These are phyloP conservation scores for Apophysomyces variabilis DNA, from an alignment of 371 early-diverging fungal genomes.

Conservation along the genomic window DNA sequence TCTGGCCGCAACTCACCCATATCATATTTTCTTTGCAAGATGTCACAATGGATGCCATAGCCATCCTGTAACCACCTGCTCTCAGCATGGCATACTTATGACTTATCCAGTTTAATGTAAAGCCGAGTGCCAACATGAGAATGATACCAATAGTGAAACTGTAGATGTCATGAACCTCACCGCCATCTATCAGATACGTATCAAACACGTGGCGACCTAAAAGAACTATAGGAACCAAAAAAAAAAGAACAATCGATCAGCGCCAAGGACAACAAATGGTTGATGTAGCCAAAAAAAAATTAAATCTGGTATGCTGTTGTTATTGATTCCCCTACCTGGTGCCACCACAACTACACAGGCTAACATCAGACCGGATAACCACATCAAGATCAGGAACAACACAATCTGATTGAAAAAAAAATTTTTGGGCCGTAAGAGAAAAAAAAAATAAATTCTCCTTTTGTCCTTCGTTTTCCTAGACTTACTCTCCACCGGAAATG, in stretches of 20 bases:
- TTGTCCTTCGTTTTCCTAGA: too few species aligned
- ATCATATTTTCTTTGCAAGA: constrained; percentile 12
- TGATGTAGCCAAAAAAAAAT: background rate
- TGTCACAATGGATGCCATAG: background rate
- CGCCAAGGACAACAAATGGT: background rate
- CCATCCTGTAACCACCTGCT: constrained; percentile 6
- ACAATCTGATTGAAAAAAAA: constrained; percentile 22
- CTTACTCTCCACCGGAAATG: constrained; percentile 32
- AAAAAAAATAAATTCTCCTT: too few species aligned
- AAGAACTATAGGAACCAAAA: constrained; percentile 34
- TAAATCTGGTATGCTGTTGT: constrained; percentile 26
- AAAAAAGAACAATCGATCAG: background rate
- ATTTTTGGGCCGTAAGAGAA: too few species aligned
- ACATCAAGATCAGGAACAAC: constrained; percentile 44
- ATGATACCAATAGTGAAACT: constrained; percentile 31
- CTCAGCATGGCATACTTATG: constrained; percentile 15
- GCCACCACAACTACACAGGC: constrained; percentile 43
- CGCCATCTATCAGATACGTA: constrained; percentile 21
- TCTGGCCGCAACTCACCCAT: background rate
- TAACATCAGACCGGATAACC: constrained; percentile 53
- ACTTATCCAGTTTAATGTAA: constrained; percentile 9
- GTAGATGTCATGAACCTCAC: constrained; percentile 56
- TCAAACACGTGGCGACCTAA: constrained; percentile 51
- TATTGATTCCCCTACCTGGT: constrained; percentile 35
- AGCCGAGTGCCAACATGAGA: background rate